Evolutionary conservation across 345 rosid species (phyloP), one percentile per base, ranked within the genome.

Genomic region (Ailanthus altissimus): DNA sequence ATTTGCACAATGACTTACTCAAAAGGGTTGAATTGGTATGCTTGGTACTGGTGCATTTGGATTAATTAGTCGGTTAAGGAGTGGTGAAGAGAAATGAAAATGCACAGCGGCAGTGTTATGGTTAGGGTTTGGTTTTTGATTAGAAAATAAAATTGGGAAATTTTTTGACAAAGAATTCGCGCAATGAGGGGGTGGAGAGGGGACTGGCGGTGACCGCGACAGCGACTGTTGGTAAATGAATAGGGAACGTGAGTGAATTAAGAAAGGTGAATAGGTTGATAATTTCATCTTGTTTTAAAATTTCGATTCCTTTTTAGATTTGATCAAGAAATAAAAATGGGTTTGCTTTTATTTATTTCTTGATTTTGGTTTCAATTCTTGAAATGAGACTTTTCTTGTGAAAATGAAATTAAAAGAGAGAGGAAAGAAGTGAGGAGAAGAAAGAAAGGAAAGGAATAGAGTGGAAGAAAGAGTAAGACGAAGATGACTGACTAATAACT

Each of bases 221-320:
- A n/a, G n/a, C n/a, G 50, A 62, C 23, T 5, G 18, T 42, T 75
- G 78, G 42, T 65, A 40, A 53, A 16, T 54, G 62, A 81, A 63
- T 20, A 77, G 80, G 67, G 84, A 86, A 51, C 87, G 88, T 1
- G 93, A 81, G 79, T 88, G 85, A 79, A 89, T 77, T 2, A 90
- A 77, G 45, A 88, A 78, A 56, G 88, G 88, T 0, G 94, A 88
- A 59, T 89, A 90, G 73, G 89, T 83, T 28, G 89, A 77, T 23
- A 86, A 88, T 76, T 90, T 90, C 94, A 92, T 86, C 62, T 57
- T 72, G 54, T 13, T 42, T 4, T 1, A 0, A 38, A n/a, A n/a
- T n/a, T n/a, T 53, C 5, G 2, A 1, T 72, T 38, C 47, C 56
- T 32, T 32, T 32, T n/a, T n/a, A n/a, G 25, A 16, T 36, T 38